Evolutionary conservation across 2,329 filamentous ascomycete species (phyloP), one percentile per base, ranked within the genome.

Genomic region (Fusarium mexicanum): DNA sequence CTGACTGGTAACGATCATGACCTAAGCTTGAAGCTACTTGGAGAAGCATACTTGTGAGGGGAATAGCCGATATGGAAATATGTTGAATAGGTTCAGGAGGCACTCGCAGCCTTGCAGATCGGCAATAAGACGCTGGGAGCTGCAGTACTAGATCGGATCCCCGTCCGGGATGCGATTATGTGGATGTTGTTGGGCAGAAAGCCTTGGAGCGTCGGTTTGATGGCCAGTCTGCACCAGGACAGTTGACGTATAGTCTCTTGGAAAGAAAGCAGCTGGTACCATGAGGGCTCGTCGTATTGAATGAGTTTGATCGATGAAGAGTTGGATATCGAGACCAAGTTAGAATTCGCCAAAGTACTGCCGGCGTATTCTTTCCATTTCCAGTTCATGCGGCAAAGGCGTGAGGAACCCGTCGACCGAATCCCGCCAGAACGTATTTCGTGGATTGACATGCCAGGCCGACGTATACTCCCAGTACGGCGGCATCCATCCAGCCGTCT

Each of bases 241-340:
- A 77, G 18, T 83, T 79, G 43, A 85, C 81, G 18, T 85, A 80
- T 76, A 80, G 84, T 61, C 71, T 83, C 64, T 61, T 87, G 4
- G 46, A 48, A 50, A 11, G 16, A 61, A 54, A 35, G 40, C 26
- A 24, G 11, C 51, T 61, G 22, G 4, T 41, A 20, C 6, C 24
- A 7, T 46, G 20, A 38, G 5, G 47, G 16, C 3, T 29, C 14
- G 14, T 26, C 13, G 11, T 16, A 20, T 11, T 22, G 13, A 16
- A 22, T 2, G 18, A 46, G 26, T 24, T 35, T 14, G 3, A 35
- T 35, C 33, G 33, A 10, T 16, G 40, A 16, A 9, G 6, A 29
- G 7, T 26, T 18, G 18, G 9, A 26, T 22, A 4, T 14, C 11
- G 22, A 20, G 20, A 5, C 33, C 26, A 12, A 40, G 12, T 14